Evolutionary conservation across 371 early-diverging fungal genomes (phyloP).

Genomic region (Lichtheimia corymbifera): DNA sequence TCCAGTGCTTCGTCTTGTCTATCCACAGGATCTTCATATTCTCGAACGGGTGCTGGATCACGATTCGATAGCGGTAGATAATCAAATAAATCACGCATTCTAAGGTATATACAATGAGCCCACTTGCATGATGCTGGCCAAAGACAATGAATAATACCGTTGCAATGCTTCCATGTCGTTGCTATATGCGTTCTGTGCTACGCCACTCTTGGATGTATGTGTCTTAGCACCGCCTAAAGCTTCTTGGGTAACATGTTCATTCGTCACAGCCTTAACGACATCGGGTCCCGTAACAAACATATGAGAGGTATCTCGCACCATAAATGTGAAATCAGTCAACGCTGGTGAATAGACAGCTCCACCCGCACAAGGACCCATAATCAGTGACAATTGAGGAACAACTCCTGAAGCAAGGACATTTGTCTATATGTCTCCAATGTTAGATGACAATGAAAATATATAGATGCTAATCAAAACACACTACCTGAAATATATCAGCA

Average conservation of each 20-base stretch:
- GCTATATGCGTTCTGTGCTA: constrained; percentile 90
- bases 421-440: constrained; percentile 26
- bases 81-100: constrained; percentile 84
- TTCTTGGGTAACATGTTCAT: constrained; percentile 95
- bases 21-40: constrained; percentile 70
- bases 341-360: constrained; percentile 98
- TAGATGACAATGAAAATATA: too few relatives aligned
- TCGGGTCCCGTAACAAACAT: constrained; percentile 98
- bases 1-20: constrained; percentile 85
- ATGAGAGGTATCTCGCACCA: constrained; percentile 96
- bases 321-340: constrained; percentile 94
- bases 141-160: constrained; percentile 26
- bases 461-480: too few relatives aligned
- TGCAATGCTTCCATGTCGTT: constrained; percentile 95
- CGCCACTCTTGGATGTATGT: constrained; percentile 90
- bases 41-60: constrained; percentile 65
- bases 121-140: too few relatives aligned
- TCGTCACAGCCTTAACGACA: constrained; percentile 95
- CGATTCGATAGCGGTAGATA: constrained; percentile 89
- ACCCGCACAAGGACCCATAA: constrained; percentile 98
- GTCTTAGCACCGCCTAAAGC: constrained; percentile 92
- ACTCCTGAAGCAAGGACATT: constrained; percentile 95
- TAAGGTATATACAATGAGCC: constrained; percentile 7
- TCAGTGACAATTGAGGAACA: constrained; percentile 92
- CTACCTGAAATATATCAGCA: constrained; percentile 91